Base-by-base conservation (phyloP, 164 flowering plant genomes). In the Hamamelis virginiana region DNA sequence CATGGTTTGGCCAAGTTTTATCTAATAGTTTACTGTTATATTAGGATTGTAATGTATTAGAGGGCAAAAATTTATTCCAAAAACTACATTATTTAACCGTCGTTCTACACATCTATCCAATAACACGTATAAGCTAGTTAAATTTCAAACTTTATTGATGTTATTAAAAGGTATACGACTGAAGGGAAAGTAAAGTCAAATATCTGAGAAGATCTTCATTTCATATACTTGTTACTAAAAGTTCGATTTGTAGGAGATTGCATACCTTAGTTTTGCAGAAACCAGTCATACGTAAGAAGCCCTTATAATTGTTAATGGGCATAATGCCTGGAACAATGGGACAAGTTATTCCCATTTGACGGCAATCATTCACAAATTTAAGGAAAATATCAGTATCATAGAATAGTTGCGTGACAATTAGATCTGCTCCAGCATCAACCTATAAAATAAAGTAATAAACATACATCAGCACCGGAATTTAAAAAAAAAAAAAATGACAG, bases 341-440 rank as follows among this genome's bases (percentile, higher is more conserved):
- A 65, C 97, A 89, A 47, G 80, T 87, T 44, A 96, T 96, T 71
- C 98, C 99, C 68, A 93, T 86, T 88, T 90, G 91, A 51, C 90
- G 95, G 62, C 99, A 96, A 76, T 93, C 99, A 80, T 89, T 83
- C 38, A 91, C 96, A 79, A 96, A 96, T 70, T 96, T 93, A 64
- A 96, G 88, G 79, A 87, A 96, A 65, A 84, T 85, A 77, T 96
- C 96, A 28, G 95, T 88, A 65, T 96, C 99, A 74, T 96, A 96
- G 73, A 96, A 96, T 8, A 96, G 81, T 50, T 96, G 99, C 71
- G 99, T 96, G 62, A 96, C 74, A 67, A 96, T 88, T 50, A 96
- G 78, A 77, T 93, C 98, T n/a, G 92, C 98, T 38, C 99, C 99
- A 47, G 98, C 98, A 84, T 96, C 99, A 75, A 93, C 87, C 97